phyloP scores from a whole-genome alignment of 768 basidiomycete species.

The Hypholoma fasciculare region DNA sequence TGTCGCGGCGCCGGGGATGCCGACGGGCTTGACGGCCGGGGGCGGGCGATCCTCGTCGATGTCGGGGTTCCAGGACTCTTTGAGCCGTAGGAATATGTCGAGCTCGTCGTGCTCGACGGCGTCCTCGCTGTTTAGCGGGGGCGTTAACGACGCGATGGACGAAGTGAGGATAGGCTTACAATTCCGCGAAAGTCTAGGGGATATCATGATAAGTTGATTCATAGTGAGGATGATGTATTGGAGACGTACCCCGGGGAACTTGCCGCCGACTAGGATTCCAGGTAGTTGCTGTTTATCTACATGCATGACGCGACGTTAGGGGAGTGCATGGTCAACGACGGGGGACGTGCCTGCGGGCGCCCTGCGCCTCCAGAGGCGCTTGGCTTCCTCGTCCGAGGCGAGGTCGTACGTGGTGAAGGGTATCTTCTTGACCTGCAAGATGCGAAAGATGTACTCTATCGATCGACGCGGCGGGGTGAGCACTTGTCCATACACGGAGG shows the following conservation, averaged over 20 bases:
- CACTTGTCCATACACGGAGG: neutral
- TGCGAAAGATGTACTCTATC: constrained; percentile 80
- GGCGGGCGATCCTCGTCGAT: constrained; percentile 62
- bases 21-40: constrained; percentile 61
- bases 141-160: neutral
- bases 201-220: constrained; percentile 6
- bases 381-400: constrained; percentile 82
- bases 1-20: constrained; percentile 76
- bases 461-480: neutral
- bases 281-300: constrained; percentile 84
- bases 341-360: constrained; percentile 58
- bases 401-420: constrained; percentile 81
- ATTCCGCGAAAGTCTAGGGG: constrained; percentile 67
- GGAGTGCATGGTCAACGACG: neutral
- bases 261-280: constrained; percentile 77
- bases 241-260: constrained; percentile 70
- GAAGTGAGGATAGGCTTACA: constrained; percentile 45
- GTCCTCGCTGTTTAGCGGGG: constrained; percentile 57
- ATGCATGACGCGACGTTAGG: neutral
- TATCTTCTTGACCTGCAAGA: constrained; percentile 85
- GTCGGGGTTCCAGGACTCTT: constrained; percentile 63
- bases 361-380: constrained; percentile 78
- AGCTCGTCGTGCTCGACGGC: constrained; percentile 82
- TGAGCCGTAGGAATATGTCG: constrained; percentile 66
- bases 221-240: neutral